phyloP scores from a whole-genome alignment of 2,329 filamentous ascomycete genomes.

The Lithohypha guttulata region DNA sequence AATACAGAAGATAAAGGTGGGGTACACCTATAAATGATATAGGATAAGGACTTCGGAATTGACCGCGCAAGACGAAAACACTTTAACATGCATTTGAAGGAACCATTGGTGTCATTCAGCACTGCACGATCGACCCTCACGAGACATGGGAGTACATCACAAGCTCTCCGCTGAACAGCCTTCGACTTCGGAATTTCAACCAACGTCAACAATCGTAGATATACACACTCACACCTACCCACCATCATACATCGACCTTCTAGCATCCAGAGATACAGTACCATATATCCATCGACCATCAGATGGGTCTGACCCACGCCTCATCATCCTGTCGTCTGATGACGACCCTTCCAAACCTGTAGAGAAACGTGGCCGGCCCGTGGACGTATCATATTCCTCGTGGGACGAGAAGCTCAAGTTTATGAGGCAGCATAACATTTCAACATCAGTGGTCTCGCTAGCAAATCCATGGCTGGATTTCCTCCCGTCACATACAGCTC shows the following conservation, averaged over 20 bases:
- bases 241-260: conserved; percentile 47
- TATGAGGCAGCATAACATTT: conserved; percentile 75
- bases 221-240: conserved; percentile 56
- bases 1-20: neutral
- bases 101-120: too few species aligned
- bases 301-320: conserved; percentile 27
- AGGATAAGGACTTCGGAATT: neutral
- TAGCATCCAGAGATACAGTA: conserved; percentile 40
- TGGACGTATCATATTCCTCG: conserved; percentile 74
- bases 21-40: neutral
- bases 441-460: conserved; percentile 73
- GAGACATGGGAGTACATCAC: conserved; percentile 3
- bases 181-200: too few species aligned
- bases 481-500: conserved; percentile 50
- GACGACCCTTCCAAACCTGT: conserved; percentile 31
- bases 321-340: conserved; percentile 39
- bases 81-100: too few species aligned
- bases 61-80: too few species aligned
- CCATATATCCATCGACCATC: conserved; percentile 36
- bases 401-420: conserved; percentile 71
- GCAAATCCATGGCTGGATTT: conserved; percentile 96
- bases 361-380: conserved; percentile 58
- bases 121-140: too few species aligned
- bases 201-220: conserved; percentile 38
- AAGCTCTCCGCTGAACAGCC: neutral